These are phyloP conservation scores for Acacia pycnantha DNA, from an alignment of 331 rosid species.

Conservation along the genomic window DNA sequence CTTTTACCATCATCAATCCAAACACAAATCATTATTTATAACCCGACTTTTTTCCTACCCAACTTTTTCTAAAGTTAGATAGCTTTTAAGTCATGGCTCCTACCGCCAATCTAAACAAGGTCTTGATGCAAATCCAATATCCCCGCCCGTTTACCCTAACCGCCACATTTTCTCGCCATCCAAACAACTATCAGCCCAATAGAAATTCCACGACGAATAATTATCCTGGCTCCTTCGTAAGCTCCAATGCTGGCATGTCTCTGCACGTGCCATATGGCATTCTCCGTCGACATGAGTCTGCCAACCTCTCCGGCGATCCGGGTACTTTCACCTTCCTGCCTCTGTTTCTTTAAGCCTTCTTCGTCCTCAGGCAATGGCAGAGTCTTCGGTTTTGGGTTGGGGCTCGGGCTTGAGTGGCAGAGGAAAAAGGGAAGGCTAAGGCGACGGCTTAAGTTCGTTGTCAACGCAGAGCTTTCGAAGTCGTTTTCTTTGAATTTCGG, in stretches of 20 bases:
- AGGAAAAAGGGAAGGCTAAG: constrained; percentile 32
- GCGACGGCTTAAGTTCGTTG: constrained; percentile 45
- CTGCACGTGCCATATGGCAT: constrained; percentile 58
- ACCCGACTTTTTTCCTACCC: too few relatives aligned
- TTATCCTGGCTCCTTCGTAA: not conserved
- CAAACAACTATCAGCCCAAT: constrained; percentile 8
- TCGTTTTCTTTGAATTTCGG: constrained; percentile 49
- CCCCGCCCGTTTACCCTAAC: too few relatives aligned
- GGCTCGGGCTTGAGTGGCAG: constrained; percentile 36
- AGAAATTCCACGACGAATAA: not conserved
- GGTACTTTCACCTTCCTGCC: constrained; percentile 28
- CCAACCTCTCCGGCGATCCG: constrained; percentile 26
- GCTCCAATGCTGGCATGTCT: constrained; percentile 54
- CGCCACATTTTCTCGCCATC: constrained; percentile 38
- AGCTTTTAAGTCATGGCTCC: too few relatives aligned
- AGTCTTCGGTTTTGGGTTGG: constrained; percentile 29
- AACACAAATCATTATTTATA: too few relatives aligned
- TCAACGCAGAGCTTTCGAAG: constrained; percentile 70
- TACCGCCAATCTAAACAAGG: too few relatives aligned
- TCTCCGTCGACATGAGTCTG: constrained; percentile 52
- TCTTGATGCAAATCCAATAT: too few relatives aligned
- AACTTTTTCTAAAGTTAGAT: too few relatives aligned
- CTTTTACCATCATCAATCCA: too few relatives aligned
- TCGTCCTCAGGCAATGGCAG: constrained; percentile 32
- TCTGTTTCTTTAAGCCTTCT: constrained; percentile 25